Conservation (phyloP, 176 grass and related monocot genomes). For the Musa schizocarpa region DNA sequence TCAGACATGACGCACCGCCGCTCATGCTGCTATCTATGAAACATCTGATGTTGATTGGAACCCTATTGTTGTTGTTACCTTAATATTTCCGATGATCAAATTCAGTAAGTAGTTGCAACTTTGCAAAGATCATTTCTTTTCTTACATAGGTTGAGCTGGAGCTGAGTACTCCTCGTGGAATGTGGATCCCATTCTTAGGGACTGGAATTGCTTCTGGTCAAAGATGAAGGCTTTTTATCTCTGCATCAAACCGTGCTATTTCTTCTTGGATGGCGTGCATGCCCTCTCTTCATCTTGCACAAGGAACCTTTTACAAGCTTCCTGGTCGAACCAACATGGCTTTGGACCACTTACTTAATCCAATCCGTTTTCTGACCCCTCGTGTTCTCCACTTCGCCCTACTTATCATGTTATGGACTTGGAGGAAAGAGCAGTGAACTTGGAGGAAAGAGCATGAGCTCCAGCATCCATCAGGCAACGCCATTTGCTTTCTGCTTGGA, state of each 20-base stretch:
- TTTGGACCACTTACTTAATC: not conserved
- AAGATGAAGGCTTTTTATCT: not conserved
- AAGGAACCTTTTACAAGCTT: not conserved
- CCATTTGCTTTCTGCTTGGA: not conserved
- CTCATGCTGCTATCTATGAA: not conserved
- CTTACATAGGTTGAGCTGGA: not conserved
- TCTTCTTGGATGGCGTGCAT: not conserved
- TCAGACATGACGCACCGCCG: not conserved
- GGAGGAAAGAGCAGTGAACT: not conserved
- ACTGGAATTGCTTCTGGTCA: not conserved
- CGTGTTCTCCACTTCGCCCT: not conserved
- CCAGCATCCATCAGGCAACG: not conserved
- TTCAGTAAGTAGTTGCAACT: too few species aligned
- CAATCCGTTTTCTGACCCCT: not conserved
- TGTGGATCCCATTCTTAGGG: not conserved
- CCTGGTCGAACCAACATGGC: not conserved
- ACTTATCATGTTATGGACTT: too few species aligned
- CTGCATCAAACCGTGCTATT: not conserved
- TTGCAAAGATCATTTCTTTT: not conserved
- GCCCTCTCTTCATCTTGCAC: not conserved
- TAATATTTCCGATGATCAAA: too few species aligned
- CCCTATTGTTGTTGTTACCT: too few species aligned
- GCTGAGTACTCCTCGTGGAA: too few species aligned
- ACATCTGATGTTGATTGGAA: too few species aligned
- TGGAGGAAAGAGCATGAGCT: not conserved